Evolutionary conservation across 2,329 filamentous ascomycete species (phyloP).

Genomic region (Penicillium crustosum): DNA sequence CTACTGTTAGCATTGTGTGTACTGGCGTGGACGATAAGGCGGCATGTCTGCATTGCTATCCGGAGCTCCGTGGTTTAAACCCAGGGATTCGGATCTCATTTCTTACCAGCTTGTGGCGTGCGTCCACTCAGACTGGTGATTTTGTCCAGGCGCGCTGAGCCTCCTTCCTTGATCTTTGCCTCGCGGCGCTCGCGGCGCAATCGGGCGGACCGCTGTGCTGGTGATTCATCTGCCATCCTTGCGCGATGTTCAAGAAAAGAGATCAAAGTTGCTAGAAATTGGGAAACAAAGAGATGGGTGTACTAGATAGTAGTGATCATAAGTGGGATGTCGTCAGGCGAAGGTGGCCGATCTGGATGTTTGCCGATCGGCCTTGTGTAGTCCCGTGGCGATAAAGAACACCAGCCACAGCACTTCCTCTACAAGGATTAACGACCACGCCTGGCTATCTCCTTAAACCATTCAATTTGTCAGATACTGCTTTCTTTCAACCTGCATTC

Average conservation of each 20-base stretch:
- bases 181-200: constrained; percentile 63
- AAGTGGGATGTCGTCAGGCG: not conserved
- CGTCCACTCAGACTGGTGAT: constrained; percentile 62
- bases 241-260: not conserved
- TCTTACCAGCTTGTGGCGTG: constrained; percentile 42
- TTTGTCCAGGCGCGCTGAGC: constrained; percentile 59
- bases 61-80: not conserved
- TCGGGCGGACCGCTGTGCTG: constrained; percentile 54
- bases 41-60: not conserved
- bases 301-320: not conserved
- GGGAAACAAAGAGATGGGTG: not conserved
- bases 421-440: not conserved
- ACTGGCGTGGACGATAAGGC: not conserved
- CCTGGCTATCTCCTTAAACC: not conserved
- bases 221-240: constrained; percentile 46
- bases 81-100: not conserved
- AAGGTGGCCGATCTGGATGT: constrained; percentile 1
- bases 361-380: not conserved
- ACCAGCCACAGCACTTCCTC: constrained; percentile 1
- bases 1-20: constrained; percentile 10
- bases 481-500: not conserved
- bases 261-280: not conserved
- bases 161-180: constrained; percentile 61
- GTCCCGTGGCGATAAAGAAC: constrained; percentile 24
- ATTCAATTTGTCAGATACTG: not conserved